A percentile compares a stretch with the other conserved stretches of the same genome.
phyloP scores from a whole-genome alignment of 768 basidiomycete species.

The Boletus bicolor region DNA sequence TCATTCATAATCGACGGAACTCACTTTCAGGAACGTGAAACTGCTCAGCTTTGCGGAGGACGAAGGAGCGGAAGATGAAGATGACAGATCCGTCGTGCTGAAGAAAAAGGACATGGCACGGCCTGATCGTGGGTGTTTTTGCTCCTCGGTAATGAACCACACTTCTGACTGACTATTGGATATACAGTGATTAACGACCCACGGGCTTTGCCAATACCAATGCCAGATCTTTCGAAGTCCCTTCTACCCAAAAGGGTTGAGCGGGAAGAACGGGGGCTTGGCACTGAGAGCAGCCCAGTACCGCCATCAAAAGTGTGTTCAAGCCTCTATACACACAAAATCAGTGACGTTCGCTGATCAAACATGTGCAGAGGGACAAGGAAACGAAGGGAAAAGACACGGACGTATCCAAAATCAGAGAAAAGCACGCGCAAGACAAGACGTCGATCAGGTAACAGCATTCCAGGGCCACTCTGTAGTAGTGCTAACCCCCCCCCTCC shows the following conservation, averaged over 20 bases:
- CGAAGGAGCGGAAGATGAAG: constrained; percentile 57
- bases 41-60: constrained; percentile 85
- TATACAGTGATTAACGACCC: constrained; percentile 25
- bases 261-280: background rate
- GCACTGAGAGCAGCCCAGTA: background rate
- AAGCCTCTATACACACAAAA: background rate
- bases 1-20: background rate
- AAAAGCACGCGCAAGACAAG: constrained; percentile 71
- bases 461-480: background rate
- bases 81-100: constrained; percentile 48
- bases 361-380: background rate
- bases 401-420: constrained; percentile 71
- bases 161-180: background rate
- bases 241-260: background rate
- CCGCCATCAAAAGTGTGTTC: constrained; percentile 19
- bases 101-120: constrained; percentile 83
- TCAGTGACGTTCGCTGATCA: background rate
- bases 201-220: constrained; percentile 1
- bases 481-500: background rate
- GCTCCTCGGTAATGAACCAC: background rate
- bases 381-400: constrained; percentile 26
- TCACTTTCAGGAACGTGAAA: constrained; percentile 68
- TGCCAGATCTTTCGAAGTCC: constrained; percentile 7
- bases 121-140: constrained; percentile 66
- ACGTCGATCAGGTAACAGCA: constrained; percentile 50